These are phyloP conservation scores for Dendryphion nanum DNA, from an alignment of 2,329 filamentous ascomycete genomes.

Conservation along the genomic window DNA sequence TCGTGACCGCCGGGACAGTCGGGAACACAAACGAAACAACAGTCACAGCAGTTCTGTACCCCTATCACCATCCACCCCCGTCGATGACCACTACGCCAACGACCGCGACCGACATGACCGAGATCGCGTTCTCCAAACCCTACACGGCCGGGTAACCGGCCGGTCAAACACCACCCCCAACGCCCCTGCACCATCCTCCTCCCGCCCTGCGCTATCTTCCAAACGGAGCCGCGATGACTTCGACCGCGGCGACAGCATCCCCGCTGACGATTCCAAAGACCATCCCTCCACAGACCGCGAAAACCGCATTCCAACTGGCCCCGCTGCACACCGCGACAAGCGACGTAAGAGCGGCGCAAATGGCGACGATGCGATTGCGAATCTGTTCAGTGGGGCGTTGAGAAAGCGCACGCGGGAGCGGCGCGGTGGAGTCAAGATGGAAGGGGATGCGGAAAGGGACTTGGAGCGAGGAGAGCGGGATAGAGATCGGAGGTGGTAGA, in stretches of 20 bases:
- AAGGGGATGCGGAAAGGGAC: constrained; percentile 32
- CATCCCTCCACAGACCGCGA: constrained; percentile 1
- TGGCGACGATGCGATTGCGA: constrained; percentile 20
- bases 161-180: background rate
- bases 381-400: constrained; percentile 26
- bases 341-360: constrained; percentile 21
- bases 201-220: constrained; percentile 13
- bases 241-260: constrained; percentile 7
- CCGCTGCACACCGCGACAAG: constrained; percentile 31
- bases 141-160: constrained; percentile 1
- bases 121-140: constrained; percentile 9
- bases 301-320: constrained; percentile 25
- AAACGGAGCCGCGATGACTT: constrained; percentile 31
- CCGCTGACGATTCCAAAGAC: background rate
- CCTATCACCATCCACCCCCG: constrained; percentile 15
- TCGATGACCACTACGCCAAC: constrained; percentile 62
- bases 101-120: constrained; percentile 52
- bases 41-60: constrained; percentile 11
- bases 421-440: constrained; percentile 32
- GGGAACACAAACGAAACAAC: constrained; percentile 16
- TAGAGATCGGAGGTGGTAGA: constrained; percentile 19
- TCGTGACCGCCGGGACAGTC: constrained; percentile 18
- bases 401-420: constrained; percentile 26
- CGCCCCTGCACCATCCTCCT: background rate
- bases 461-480: constrained; percentile 33